Evolutionary conservation across 495 filamentous ascomycete genomes (phyloP).

Genomic region (Staphylotrichum tortipilum): DNA sequence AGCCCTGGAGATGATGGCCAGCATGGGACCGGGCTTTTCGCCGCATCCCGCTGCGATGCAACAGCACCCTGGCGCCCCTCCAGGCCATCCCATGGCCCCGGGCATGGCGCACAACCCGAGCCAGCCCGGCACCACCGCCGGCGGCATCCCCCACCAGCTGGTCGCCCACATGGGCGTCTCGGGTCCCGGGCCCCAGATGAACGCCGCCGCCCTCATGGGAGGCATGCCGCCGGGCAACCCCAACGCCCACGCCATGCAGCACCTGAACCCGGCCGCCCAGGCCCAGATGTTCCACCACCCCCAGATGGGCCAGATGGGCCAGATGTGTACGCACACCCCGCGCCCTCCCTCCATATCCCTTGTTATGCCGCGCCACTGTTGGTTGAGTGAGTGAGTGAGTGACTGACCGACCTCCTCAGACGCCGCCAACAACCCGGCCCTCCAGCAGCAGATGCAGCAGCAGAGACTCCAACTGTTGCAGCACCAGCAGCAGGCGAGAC

Average conservation of each 20-base stretch:
- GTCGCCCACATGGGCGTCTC: slow-evolving; percentile 76
- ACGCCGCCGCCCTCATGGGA: slow-evolving; percentile 66
- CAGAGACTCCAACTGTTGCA: slow-evolving; percentile 30
- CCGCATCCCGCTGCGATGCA: slow-evolving; percentile 63
- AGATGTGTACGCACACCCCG: slow-evolving; percentile 8
- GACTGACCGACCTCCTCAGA: no score
- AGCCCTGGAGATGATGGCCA: slow-evolving; percentile 47
- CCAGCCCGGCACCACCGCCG: slow-evolving; percentile 57
- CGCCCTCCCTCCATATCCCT: not conserved
- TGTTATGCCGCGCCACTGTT: slow-evolving; percentile 7
- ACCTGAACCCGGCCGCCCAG: slow-evolving; percentile 64
- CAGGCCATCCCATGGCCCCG: slow-evolving; percentile 58
- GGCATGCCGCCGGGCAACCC: slow-evolving; percentile 69
- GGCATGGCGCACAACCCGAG: slow-evolving; percentile 51
- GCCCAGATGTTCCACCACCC: slow-evolving; percentile 56
- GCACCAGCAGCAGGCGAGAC: slow-evolving; percentile 38
- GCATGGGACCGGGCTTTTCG: slow-evolving; percentile 61
- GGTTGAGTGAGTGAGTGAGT: no score
- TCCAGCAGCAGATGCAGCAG: slow-evolving; percentile 45
- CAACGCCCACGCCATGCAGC: slow-evolving; percentile 70
- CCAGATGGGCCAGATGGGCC: slow-evolving; percentile 28
- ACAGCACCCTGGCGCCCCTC: slow-evolving; percentile 62
- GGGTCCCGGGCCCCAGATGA: slow-evolving; percentile 69
- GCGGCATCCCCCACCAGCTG: slow-evolving; percentile 61
- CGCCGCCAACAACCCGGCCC: slow-evolving; percentile 42